phyloP scores from a whole-genome alignment of 257 asterid species.

The Solanum rostratum region DNA sequence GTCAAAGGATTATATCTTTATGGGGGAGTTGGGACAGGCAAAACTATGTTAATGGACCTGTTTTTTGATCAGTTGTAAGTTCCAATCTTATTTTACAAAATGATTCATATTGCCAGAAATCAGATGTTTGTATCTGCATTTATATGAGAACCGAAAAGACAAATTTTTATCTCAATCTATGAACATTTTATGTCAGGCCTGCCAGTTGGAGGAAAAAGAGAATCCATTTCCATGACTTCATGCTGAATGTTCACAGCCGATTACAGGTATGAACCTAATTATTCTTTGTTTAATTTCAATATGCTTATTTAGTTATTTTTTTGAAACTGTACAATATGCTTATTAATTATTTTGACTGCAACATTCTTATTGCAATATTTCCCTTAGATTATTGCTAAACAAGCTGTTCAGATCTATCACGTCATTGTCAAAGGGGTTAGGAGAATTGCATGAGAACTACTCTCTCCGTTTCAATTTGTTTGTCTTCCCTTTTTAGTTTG shows the following conservation, averaged over 20 bases:
- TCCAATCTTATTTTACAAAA: not conserved
- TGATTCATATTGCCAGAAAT: not conserved
- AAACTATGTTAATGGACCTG: slow-evolving; percentile 95
- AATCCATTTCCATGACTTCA: slow-evolving; percentile 92
- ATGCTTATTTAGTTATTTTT: too few relatives aligned
- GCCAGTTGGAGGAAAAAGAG: slow-evolving; percentile 84
- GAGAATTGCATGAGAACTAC: not conserved
- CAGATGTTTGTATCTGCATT: not conserved
- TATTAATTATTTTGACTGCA: not conserved
- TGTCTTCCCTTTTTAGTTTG: too few relatives aligned
- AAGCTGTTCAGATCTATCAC: not conserved
- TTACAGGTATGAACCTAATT: slow-evolving; percentile 47
- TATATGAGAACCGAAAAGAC: not conserved
- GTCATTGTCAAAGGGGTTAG: not conserved
- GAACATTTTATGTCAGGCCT: slow-evolving; percentile 44
- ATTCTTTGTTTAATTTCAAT: not conserved
- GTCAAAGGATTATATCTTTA: slow-evolving; percentile 90
- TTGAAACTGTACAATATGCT: not conserved
- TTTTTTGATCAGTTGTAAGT: slow-evolving; percentile 67
- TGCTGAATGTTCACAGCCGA: slow-evolving; percentile 87
- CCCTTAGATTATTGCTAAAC: not conserved
- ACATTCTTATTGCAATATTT: not conserved
- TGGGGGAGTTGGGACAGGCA: slow-evolving; percentile 98
- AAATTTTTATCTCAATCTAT: not conserved
- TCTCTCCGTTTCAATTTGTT: not conserved